A percentile compares a stretch with the other conserved stretches of the same genome.
Conservation (phyloP, 1,284 basidiomycete species). For the Apiotrichum akiyoshidainum region DNA sequence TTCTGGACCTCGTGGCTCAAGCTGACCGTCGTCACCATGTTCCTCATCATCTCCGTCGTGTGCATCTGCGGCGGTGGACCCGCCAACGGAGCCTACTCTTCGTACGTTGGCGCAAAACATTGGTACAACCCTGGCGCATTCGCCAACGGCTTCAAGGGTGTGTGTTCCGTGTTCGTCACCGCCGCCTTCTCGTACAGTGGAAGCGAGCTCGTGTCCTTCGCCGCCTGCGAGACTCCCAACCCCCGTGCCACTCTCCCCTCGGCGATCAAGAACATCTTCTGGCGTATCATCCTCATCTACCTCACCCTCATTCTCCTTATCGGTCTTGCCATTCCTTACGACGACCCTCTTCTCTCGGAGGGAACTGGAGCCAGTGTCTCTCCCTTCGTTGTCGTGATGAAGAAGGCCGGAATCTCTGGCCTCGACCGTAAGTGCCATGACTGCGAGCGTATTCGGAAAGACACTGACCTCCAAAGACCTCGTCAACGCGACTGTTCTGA, state of each 20-base stretch:
- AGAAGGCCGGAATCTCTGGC: constrained; percentile 50
- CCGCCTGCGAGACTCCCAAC: constrained; percentile 34
- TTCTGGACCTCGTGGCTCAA: constrained; percentile 50
- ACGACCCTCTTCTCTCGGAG: constrained; percentile 38
- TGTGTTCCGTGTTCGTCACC: constrained; percentile 37
- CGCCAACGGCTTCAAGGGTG: constrained; percentile 54
- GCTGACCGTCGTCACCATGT: constrained; percentile 48
- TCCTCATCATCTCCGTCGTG: constrained; percentile 45
- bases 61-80: constrained; percentile 47
- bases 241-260: constrained; percentile 21
- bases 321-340: constrained; percentile 53
- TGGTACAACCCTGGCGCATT: constrained; percentile 49
- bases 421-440: constrained; percentile 33
- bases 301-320: constrained; percentile 55
- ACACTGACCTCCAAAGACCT: constrained; percentile 21
- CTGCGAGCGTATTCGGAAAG: too few species aligned
- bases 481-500: constrained; percentile 20
- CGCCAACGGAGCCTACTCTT: constrained; percentile 31
- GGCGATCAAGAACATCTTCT: constrained; percentile 51
- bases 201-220: constrained; percentile 14
- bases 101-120: constrained; percentile 39
- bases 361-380: constrained; percentile 52
- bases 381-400: constrained; percentile 56
- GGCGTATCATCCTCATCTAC: constrained; percentile 59
- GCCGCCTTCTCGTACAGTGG: constrained; percentile 68